Conservation (phyloP, 1,284 basidiomycete species). For the Mycosarcoma mackinlayi region DNA sequence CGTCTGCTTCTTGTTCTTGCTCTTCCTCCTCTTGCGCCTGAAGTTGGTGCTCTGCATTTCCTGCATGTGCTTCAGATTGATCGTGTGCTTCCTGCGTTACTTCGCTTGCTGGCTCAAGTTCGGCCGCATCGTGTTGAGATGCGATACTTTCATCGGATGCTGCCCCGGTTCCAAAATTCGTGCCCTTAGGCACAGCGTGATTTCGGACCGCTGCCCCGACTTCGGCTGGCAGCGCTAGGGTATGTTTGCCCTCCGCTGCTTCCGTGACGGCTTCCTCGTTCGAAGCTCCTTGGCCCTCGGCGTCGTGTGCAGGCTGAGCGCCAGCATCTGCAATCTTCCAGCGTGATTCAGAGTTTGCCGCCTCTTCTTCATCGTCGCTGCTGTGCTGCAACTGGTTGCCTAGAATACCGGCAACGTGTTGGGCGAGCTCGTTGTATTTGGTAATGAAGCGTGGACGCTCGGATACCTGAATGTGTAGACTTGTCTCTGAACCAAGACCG, state of each 20-base stretch:
- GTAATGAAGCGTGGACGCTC: slow-evolving; percentile 61
- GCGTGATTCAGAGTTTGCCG: slow-evolving; percentile 4
- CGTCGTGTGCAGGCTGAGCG: neutral
- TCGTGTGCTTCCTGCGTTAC: neutral
- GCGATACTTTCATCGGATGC: neutral
- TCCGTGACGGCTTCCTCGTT: neutral
- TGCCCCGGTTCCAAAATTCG: neutral
- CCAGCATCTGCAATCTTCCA: neutral
- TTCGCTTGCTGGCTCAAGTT: neutral
- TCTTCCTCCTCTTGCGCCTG: slow-evolving; percentile 5
- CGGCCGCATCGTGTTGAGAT: neutral
- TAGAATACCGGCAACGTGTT: slow-evolving; percentile 47
- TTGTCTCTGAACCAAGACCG: slow-evolving; percentile 51
- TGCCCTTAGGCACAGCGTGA: neutral
- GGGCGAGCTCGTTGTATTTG: slow-evolving; percentile 62
- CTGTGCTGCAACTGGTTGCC: slow-evolving; percentile 34
- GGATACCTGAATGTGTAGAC: slow-evolving; percentile 54
- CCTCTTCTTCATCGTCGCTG: slow-evolving; percentile 32
- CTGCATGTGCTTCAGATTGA: neutral
- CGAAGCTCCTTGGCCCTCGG: neutral
- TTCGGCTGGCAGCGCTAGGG: too few species aligned
- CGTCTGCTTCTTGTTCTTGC: slow-evolving; percentile 12
- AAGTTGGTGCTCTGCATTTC: neutral
- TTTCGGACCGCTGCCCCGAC: too few species aligned
- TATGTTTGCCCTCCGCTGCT: neutral